These are phyloP conservation scores for Dillenia turbinata DNA, from an alignment of 164 flowering plant genomes.

Conservation along the genomic window DNA sequence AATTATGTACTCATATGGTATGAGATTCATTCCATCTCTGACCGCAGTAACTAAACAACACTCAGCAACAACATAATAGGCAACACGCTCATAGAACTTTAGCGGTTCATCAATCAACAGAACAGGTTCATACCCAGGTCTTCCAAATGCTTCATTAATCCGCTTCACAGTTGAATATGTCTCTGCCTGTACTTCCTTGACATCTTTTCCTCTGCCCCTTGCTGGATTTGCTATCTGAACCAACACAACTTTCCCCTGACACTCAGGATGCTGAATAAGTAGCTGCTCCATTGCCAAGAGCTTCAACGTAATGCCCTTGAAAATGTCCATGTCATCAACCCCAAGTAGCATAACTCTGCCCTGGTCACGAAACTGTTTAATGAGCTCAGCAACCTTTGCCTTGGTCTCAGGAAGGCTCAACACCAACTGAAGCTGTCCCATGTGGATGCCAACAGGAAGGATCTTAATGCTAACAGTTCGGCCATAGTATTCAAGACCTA, in stretches of 20 bases:
- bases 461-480: constrained; percentile 70
- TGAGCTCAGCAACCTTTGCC: constrained; percentile 46
- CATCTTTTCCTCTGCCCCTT: constrained; percentile 67
- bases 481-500: constrained; percentile 71
- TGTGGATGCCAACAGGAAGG: constrained; percentile 73
- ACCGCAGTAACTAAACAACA: constrained; percentile 74
- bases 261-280: constrained; percentile 60
- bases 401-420: constrained; percentile 60
- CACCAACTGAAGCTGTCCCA: constrained; percentile 60
- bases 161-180: constrained; percentile 43
- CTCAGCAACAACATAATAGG: constrained; percentile 69
- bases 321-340: constrained; percentile 80
- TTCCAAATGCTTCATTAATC: constrained; percentile 52
- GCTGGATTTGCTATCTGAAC: constrained; percentile 80
- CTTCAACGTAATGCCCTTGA: constrained; percentile 74
- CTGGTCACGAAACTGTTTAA: constrained; percentile 35
- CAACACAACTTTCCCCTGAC: constrained; percentile 63
- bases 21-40: constrained; percentile 80
- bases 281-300: constrained; percentile 73
- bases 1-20: constrained; percentile 68
- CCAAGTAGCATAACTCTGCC: constrained; percentile 60
- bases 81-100: constrained; percentile 51
- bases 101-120: constrained; percentile 48
- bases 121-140: constrained; percentile 52
- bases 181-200: constrained; percentile 64